Percentiles rank a stretch among this genome's conserved stretches.
phyloP scores from a whole-genome alignment of 345 rosid species.

The Pistacia vera region DNA sequence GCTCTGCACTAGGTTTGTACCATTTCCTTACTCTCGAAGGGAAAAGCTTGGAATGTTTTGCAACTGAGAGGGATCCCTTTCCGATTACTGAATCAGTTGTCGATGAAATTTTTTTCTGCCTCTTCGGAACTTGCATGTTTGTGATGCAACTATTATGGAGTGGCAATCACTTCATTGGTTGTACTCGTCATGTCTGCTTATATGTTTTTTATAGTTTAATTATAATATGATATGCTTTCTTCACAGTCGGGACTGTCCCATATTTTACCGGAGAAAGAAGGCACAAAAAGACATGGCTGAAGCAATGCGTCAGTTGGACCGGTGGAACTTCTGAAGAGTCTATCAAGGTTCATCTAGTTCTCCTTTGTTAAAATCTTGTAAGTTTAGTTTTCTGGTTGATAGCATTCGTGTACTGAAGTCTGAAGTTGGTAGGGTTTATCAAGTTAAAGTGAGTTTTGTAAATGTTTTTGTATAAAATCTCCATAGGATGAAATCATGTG shows the following conservation, averaged over 20 bases:
- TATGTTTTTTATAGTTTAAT: not conserved
- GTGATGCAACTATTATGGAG: not conserved
- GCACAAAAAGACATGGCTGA: constrained; percentile 95
- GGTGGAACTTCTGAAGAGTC: constrained; percentile 69
- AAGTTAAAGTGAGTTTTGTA: not conserved
- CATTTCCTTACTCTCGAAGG: not conserved
- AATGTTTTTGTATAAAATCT: too few species aligned
- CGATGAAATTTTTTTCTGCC: not conserved
- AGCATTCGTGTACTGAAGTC: not conserved
- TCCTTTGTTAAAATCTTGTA: not conserved
- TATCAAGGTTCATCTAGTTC: constrained; percentile 3
- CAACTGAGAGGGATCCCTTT: not conserved
- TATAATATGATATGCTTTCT: constrained; percentile 6
- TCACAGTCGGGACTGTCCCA: constrained; percentile 94
- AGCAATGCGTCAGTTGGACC: constrained; percentile 74
- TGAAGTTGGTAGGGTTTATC: too few species aligned
- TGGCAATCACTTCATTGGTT: not conserved
- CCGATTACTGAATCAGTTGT: not conserved
- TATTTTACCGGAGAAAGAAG: constrained; percentile 94
- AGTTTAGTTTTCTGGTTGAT: not conserved
- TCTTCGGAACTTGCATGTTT: not conserved
- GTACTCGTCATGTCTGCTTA: not conserved
- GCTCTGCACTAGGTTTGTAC: constrained; percentile 81
- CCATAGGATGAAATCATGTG: too few species aligned
- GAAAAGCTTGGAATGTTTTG: not conserved